phyloP scores from a whole-genome alignment of 202 grass and related monocot species.

The Alloteropsis angusta region DNA sequence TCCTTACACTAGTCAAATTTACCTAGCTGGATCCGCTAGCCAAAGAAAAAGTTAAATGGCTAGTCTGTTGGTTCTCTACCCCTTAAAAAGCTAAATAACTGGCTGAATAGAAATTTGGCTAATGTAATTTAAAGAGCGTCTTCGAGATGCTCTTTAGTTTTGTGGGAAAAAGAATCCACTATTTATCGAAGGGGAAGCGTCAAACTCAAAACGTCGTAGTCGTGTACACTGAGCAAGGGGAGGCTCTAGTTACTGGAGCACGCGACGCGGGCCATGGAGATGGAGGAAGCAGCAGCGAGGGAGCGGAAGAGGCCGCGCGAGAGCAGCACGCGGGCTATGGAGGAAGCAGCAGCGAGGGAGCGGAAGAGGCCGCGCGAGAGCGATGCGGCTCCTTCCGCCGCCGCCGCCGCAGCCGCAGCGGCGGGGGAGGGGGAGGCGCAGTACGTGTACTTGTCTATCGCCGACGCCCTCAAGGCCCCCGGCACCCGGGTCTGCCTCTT shows the following conservation, averaged over 20 bases:
- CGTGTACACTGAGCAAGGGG: not conserved
- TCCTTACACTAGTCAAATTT: no score
- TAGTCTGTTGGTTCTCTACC: no score
- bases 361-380: slow-evolving; percentile 23
- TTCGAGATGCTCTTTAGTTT: no score
- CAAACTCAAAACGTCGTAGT: no score
- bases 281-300: not conserved
- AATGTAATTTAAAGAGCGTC: no score
- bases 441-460: slow-evolving; percentile 52
- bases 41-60: no score
- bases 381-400: not conserved
- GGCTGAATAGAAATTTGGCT: no score
- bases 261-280: not conserved
- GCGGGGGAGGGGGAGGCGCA: not conserved
- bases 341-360: not conserved
- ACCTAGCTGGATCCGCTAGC: no score
- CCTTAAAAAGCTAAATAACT: no score
- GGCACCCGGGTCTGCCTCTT: slow-evolving; percentile 40
- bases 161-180: not conserved
- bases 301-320: slow-evolving; percentile 26
- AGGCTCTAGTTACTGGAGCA: no score
- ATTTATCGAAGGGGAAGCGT: not conserved
- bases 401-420: not conserved
- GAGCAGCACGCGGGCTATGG: not conserved
- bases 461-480: slow-evolving; percentile 40